Base-by-base conservation (phyloP, 2,329 filamentous ascomycete species). In the Aspergillus hiratsukae region DNA sequence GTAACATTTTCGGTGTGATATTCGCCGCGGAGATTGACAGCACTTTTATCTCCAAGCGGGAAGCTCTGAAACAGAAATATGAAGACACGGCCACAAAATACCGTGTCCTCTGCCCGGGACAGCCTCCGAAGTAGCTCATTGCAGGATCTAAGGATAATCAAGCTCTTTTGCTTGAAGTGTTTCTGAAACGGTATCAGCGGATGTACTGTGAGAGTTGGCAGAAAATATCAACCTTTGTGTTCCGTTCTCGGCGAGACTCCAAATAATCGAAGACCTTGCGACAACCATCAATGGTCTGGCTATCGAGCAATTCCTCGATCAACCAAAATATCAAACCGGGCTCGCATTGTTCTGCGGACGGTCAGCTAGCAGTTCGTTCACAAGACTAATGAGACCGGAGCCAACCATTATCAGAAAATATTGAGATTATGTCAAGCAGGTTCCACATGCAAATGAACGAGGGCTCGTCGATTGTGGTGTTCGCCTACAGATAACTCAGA, bases 31-130 rank as follows among this genome's bases (percentile, higher is more conserved):
- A 97, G 81, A 69, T 99, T 99, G 51, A 99, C 94, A 0, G 94
- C 97, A 71, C 94, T 97, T 71, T 93, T 94, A 74, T 99, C 95
- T 31, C 93, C 93, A 0, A 99, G 80, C 1, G 94, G 94, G 68
- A 99, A 97, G 72, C 91, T 96, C 72, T 99, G 94, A 74, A 97
- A 99, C 70, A 99, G 85, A 74, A 97, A 99, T 61, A 99, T 97
- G 74, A 97, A 97, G 27, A 99, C 94, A 41, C 94, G 85, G 17
- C 94, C 94, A 69, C 94, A 99, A 71, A 99, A 99, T 0, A 95
- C 91, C 0, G 94, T 95, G 73, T 99, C 94, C 72, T 97, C 92
- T 3, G 94, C 93, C 55, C 94, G 85, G n/a, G 94, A 97, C 2
- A 99, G 81, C 48, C 94, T 84, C 37, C 93, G 87, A n/a, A 99